Evolutionary conservation across 2,329 filamentous ascomycete genomes (phyloP), one percentile per base, ranked within the genome.

Genomic region (Aspergillus sp.): DNA sequence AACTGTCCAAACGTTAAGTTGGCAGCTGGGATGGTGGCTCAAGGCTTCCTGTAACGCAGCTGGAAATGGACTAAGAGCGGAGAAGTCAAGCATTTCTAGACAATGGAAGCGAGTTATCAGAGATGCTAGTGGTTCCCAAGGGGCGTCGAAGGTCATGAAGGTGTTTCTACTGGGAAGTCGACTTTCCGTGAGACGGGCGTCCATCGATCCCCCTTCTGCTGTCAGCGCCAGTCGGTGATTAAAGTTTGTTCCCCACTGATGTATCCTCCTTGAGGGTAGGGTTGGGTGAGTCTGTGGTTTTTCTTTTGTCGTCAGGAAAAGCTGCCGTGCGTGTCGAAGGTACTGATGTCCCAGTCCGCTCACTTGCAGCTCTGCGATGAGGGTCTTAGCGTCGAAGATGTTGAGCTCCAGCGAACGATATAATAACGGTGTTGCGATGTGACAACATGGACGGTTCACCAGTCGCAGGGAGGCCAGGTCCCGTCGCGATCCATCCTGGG

Each of bases 21-120:
- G 18, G 24, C 59, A 61, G 0, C 9, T 13, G 2, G 59, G 53
- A 22, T 61, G 59, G 6, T 26, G 30, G 11, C 22, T 32, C 2
- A 61, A 24, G 12, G 53, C 42, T 1, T 57, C n/a, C 6, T 18
- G 18, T 4, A 61, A n/a, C 9, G 5, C 4, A 8, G 20, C 20
- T 2, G 56, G 53, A 9, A 61, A 61, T 7, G 22, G 20, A 13
- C 43, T 54, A 4, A 1, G 3, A 4, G 39, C 22, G 4, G 12
- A 44, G 42, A 59, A 61, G 26, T 55, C 43, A 1, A 55, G 9
- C 3, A n/a, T 15, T 20, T 39, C 8, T 1, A 58, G 32, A 26
- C 15, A 15, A 30, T 12, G 3, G 3, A 56, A 1, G 3, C 30
- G 52, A 8, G 20, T 4, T 12, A 60, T 30, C 5, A 60, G 34